These are phyloP conservation scores for Eucalyptus curtisii DNA, from an alignment of 345 rosid species.

Conservation along the genomic window DNA sequence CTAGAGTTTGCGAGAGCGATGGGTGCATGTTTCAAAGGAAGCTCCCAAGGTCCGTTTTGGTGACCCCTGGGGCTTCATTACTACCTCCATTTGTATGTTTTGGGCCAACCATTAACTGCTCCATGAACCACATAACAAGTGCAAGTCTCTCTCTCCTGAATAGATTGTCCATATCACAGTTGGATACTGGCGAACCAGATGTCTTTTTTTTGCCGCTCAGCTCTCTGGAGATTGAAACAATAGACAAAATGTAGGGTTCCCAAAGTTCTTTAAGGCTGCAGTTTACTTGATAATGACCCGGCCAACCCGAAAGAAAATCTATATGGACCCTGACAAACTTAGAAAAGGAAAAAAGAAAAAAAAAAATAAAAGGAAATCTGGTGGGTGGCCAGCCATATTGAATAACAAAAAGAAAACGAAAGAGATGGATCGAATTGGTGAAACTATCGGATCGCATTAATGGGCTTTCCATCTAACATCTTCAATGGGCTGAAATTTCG, in stretches of 20 bases:
- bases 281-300: not conserved
- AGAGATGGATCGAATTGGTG: rapidly evolving
- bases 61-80: no score
- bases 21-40: no score
- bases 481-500: no score
- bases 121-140: no score
- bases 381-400: no score
- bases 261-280: no score
- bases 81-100: no score
- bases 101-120: no score
- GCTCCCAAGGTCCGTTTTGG: no score
- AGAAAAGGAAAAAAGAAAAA: not conserved
- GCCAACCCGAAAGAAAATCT: not conserved
- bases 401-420: rapidly evolving
- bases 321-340: not conserved
- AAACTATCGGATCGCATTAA: no score
- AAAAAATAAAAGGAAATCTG: rapidly evolving
- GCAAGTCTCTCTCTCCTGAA: no score
- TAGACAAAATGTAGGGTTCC: no score
- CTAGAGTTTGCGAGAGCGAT: rapidly evolving
- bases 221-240: not conserved
- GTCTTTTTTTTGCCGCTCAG: rapidly evolving
- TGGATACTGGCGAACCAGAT: rapidly evolving
- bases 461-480: rapidly evolving
- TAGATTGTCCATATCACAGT: rapidly evolving